Percentiles rank a stretch among this genome's conserved stretches.
phyloP scores from a whole-genome alignment of 805 yeast species.

The Saturnispora kantuleensis region DNA sequence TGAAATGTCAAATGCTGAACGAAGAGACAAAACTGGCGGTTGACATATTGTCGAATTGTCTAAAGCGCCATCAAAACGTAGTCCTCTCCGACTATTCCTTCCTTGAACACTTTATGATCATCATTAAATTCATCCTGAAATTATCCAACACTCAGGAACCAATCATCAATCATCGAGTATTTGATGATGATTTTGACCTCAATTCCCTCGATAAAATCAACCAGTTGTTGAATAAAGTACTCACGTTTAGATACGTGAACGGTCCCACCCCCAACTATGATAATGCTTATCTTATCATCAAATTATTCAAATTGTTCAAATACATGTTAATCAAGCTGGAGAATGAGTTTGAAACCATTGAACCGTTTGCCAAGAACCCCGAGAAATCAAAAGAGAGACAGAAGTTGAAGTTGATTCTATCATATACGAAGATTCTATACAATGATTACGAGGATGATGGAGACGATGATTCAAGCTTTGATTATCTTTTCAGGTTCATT shows the following conservation, averaged over 20 bases:
- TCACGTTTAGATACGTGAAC: constrained; percentile 12
- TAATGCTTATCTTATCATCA: constrained; percentile 33
- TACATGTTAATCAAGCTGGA: constrained; percentile 18
- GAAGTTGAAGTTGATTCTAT: constrained; percentile 23
- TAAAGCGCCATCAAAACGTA: constrained; percentile 38
- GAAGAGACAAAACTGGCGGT: constrained; percentile 25
- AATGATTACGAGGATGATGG: constrained; percentile 16
- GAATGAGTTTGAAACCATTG: constrained; percentile 19
- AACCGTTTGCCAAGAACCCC: constrained; percentile 17
- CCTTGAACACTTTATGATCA: constrained; percentile 26
- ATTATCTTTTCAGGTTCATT: constrained; percentile 24
- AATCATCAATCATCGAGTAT: constrained; percentile 17
- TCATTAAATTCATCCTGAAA: constrained; percentile 20
- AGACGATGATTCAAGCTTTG: constrained; percentile 21
- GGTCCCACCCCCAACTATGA: constrained; percentile 13
- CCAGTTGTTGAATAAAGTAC: constrained; percentile 13
- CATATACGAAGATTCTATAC: constrained; percentile 25
- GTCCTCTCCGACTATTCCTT: constrained; percentile 48
- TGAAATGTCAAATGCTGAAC: constrained; percentile 19
- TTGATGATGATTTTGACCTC: constrained; percentile 8
- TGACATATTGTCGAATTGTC: constrained; percentile 37
- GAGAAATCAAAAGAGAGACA: constrained; percentile 19
- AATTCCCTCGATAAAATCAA: constrained; percentile 15
- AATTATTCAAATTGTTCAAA: constrained; percentile 30
- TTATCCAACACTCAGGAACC: constrained; percentile 24